These are phyloP conservation scores for Polyporus tsugae DNA, from an alignment of 1,284 basidiomycete species.

Conservation along the genomic window DNA sequence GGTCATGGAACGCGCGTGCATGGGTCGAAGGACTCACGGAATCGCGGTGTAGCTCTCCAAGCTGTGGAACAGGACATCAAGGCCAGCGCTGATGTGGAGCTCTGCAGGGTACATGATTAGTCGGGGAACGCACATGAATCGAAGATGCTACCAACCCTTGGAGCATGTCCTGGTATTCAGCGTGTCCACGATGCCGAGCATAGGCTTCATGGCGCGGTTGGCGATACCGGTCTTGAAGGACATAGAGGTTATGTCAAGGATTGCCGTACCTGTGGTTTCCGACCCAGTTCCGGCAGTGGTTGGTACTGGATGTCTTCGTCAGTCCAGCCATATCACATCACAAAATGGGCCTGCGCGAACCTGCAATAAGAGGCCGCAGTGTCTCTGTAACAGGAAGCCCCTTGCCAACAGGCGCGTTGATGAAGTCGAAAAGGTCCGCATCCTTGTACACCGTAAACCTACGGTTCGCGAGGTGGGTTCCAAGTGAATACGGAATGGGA, in stretches of 20 bases:
- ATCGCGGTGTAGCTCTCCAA: slow-evolving; percentile 94
- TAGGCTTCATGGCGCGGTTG: slow-evolving; percentile 89
- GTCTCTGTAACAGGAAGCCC: slow-evolving; percentile 84
- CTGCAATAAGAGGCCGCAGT: slow-evolving; percentile 88
- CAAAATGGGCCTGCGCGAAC: slow-evolving; percentile 41
- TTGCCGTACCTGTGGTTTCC: slow-evolving; percentile 98
- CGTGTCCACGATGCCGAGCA: slow-evolving; percentile 86
- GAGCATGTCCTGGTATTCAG: slow-evolving; percentile 73
- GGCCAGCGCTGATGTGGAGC: slow-evolving; percentile 90
- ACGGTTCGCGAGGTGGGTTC: slow-evolving; percentile 9
- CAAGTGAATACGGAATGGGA: not conserved
- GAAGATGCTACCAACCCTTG: slow-evolving; percentile 37
- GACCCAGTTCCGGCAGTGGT: slow-evolving; percentile 98
- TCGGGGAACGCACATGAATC: slow-evolving; percentile 4
- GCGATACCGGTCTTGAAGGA: slow-evolving; percentile 98
- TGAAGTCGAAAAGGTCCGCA: slow-evolving; percentile 92
- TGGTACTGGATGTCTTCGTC: slow-evolving; percentile 60
- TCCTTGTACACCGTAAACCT: slow-evolving; percentile 91
- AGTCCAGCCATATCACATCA: not conserved
- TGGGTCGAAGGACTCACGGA: slow-evolving; percentile 58
- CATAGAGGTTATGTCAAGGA: slow-evolving; percentile 90
- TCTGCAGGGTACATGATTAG: slow-evolving; percentile 53
- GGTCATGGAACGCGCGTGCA: not conserved
- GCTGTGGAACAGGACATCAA: slow-evolving; percentile 96
- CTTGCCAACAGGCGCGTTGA: slow-evolving; percentile 96